phyloP scores from a whole-genome alignment of 1,284 basidiomycete species.

The Sanghuangporus weigelae region DNA sequence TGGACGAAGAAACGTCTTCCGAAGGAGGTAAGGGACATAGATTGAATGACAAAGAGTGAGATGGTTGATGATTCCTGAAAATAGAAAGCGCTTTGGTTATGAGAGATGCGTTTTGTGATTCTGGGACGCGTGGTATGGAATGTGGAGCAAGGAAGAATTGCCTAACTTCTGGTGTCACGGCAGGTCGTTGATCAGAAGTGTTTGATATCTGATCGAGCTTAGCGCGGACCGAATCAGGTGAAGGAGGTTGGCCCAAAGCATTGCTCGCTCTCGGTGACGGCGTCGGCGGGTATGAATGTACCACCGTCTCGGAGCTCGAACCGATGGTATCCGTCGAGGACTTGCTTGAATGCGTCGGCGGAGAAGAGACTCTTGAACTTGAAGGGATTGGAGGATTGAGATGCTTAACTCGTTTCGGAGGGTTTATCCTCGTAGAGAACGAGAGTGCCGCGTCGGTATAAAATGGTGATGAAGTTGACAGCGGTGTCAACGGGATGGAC shows the following conservation, averaged over 20 bases:
- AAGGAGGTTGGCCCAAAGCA: slow-evolving; percentile 34
- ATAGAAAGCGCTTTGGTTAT: slow-evolving; percentile 52
- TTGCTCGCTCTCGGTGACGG: slow-evolving; percentile 36
- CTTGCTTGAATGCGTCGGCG: background rate
- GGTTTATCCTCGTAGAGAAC: slow-evolving; percentile 57
- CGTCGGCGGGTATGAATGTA: slow-evolving; percentile 68
- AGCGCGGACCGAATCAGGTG: slow-evolving; percentile 36
- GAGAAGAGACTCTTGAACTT: slow-evolving; percentile 22
- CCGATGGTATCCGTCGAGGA: background rate
- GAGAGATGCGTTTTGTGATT: slow-evolving; percentile 37
- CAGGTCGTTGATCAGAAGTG: slow-evolving; percentile 13
- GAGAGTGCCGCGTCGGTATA: slow-evolving; percentile 56
- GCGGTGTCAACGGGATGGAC: slow-evolving; percentile 58
- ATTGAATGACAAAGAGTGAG: slow-evolving; percentile 63
- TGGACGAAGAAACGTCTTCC: background rate
- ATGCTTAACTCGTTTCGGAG: slow-evolving; percentile 19
- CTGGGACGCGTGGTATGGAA: slow-evolving; percentile 35
- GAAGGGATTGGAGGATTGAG: slow-evolving; percentile 28
- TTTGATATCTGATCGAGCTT: slow-evolving; percentile 32
- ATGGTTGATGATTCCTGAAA: slow-evolving; percentile 50
- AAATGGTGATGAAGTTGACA: slow-evolving; percentile 48
- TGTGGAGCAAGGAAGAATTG: slow-evolving; percentile 61
- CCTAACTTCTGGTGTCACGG: slow-evolving; percentile 34
- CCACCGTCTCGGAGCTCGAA: slow-evolving; percentile 19
- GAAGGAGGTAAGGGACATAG: slow-evolving; percentile 38